Percentiles rank a stretch among this genome's conserved stretches.
Conservation (phyloP, 2,329 filamentous ascomycete species). For the Zymoseptoria brevis region DNA sequence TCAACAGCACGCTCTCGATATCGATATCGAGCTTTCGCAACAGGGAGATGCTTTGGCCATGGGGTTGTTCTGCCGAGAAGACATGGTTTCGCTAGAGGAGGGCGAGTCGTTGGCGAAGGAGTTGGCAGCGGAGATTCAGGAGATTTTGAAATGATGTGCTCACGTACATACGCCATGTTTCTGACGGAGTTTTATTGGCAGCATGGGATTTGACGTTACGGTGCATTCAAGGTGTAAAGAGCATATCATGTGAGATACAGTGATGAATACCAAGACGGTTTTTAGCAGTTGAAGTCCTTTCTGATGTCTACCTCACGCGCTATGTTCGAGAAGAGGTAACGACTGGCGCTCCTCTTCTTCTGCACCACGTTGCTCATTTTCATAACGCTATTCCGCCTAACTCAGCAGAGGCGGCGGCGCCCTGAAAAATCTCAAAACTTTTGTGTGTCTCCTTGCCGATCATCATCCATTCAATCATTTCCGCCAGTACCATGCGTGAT, state of each 20-base stretch:
- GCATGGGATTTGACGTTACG: neutral
- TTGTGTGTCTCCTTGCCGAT: neutral
- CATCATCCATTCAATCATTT: neutral
- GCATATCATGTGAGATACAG: neutral
- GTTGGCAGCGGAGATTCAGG: neutral
- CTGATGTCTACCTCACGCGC: neutral
- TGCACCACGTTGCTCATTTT: too few species aligned
- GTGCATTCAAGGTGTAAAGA: neutral
- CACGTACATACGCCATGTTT: neutral
- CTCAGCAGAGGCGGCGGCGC: neutral
- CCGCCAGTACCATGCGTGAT: neutral
- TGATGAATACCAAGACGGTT: neutral
- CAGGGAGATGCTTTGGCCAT: constrained; percentile 43
- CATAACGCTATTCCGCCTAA: neutral
- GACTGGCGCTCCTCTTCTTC: too few species aligned
- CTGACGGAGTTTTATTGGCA: neutral
- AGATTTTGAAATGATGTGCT: neutral
- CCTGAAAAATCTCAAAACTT: neutral
- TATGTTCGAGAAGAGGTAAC: too few species aligned
- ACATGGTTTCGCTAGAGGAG: neutral
- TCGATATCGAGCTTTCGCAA: constrained; percentile 50
- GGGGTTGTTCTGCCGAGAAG: constrained; percentile 41
- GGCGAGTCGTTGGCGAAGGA: neutral
- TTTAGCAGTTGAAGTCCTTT: neutral
- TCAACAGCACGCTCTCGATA: constrained; percentile 45